Base-by-base conservation (phyloP, 2,329 filamentous ascomycete species). In the Onygenales sp. region DNA sequence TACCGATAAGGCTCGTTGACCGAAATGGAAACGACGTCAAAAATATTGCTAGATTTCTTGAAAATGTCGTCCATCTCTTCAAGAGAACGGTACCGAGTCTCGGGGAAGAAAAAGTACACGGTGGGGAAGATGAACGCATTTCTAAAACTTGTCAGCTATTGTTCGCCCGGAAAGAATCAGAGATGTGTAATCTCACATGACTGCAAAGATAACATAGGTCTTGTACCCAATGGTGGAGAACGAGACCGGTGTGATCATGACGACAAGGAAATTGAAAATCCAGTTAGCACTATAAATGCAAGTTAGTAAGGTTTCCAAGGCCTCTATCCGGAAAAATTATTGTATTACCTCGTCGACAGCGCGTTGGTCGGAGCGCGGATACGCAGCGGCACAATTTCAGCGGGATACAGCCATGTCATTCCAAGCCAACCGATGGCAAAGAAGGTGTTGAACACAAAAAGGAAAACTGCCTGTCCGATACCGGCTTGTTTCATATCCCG, bases 371-470 rank as follows among this genome's bases (percentile, higher is more conserved):
- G 52, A 55, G 78, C 76, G 17, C 78, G 69, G 32, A 80, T 64
- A 9, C 74, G 67, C 13, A 77, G 68, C 1, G 80, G 79, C 0
- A 79, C 78, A 14, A 82, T 70, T 60, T 83, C 80, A 1, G 79
- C 76, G 54, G 78, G 79, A 65, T 83, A 83, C 17, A 83, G 69
- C 67, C 82, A 83, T 59, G 80, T 82, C 35, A 78, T 74, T 1
- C 80, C 80, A 0, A 81, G 70, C 67, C 81, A 82, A 0, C 79
- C 80, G 54, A 82, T 77, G 0, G 78, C 78, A 44, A 81, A 77
- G 65, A 83, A 82, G 59, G 77, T 79, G 65, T 82, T 79, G 69
- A 80, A 84, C 46, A 80, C 64, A 64, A 79, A 83, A 48, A 83
- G 73, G 64, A 81, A 81, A 57, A 78, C 72, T 0, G 76, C 78